Percentiles rank a stretch among this genome's conserved stretches.
phyloP scores from a whole-genome alignment of 2,329 filamentous ascomycete genomes.

The Rhynchosporium secalis region DNA sequence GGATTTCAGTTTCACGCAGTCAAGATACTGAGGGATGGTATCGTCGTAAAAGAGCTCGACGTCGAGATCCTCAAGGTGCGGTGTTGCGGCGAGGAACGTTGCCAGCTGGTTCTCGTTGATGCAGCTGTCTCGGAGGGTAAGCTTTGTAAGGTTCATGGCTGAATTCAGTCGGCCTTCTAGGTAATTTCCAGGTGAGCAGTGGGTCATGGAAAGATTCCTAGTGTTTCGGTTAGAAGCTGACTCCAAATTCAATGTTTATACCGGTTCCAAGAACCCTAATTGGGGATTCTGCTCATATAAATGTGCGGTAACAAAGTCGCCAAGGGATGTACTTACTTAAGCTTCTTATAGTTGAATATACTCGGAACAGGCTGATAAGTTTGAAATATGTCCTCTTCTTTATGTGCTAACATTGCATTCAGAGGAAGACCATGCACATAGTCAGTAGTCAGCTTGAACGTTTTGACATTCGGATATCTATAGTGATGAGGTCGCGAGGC shows the following conservation, averaged over 20 bases:
- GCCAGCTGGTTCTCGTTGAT: conserved; percentile 10
- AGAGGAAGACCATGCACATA: background rate
- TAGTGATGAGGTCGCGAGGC: background rate
- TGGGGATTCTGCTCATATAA: background rate
- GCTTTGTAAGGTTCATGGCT: conserved; percentile 1
- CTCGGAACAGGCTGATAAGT: conserved; percentile 6
- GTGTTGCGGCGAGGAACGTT: conserved; percentile 11
- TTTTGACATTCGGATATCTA: background rate
- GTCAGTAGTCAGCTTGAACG: conserved; percentile 12
- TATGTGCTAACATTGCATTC: background rate
- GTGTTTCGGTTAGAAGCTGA: background rate
- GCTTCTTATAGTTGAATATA: conserved; percentile 5
- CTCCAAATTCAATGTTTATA: background rate
- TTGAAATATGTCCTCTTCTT: conserved; percentile 1
- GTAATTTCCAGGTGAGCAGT: background rate
- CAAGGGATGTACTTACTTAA: background rate
- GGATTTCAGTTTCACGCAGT: conserved; percentile 9
- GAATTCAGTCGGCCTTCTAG: background rate
- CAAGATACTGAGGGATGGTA: background rate
- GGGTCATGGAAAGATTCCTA: background rate
- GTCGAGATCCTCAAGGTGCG: conserved; percentile 17
- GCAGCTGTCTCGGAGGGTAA: conserved; percentile 12
- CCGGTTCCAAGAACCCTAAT: background rate
- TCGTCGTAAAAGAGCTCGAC: conserved; percentile 20
- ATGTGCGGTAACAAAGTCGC: background rate